Conservation (phyloP, 1,284 basidiomycete species). For the Chondrostereum purpureum region DNA sequence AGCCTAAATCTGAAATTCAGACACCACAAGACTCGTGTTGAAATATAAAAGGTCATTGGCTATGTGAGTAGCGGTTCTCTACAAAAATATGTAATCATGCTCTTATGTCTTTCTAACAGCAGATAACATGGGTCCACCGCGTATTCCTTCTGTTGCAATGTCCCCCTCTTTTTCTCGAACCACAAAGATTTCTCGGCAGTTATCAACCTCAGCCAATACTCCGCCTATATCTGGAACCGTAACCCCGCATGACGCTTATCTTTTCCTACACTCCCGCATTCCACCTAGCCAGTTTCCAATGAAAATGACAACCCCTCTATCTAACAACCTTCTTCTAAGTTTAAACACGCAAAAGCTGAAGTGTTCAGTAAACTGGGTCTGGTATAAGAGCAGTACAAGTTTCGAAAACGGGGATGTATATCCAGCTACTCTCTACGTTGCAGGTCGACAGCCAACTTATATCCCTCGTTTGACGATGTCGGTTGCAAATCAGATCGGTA, state of each 20-base stretch:
- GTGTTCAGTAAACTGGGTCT: constrained; percentile 56
- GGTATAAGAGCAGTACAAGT: constrained; percentile 28
- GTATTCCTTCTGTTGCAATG: too few species aligned
- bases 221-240: constrained; percentile 35
- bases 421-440: constrained; percentile 45
- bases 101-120: too few species aligned
- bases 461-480: constrained; percentile 39
- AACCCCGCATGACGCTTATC: constrained; percentile 45
- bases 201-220: too few species aligned
- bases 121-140: too few species aligned
- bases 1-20: too few species aligned
- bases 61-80: too few species aligned
- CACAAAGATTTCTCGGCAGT: too few species aligned
- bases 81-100: too few species aligned
- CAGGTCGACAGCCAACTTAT: constrained; percentile 36
- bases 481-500: constrained; percentile 42
- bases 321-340: constrained; percentile 42
- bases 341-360: constrained; percentile 32
- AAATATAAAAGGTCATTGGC: too few species aligned
- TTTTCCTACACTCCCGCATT: constrained; percentile 46
- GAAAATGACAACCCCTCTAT: constrained; percentile 41
- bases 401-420: constrained; percentile 19
- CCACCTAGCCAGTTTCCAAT: constrained; percentile 46
- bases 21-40: too few species aligned
- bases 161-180: too few species aligned